These are phyloP conservation scores for Penicillium sp. DNA, from an alignment of 2,329 filamentous ascomycete species.

Conservation along the genomic window DNA sequence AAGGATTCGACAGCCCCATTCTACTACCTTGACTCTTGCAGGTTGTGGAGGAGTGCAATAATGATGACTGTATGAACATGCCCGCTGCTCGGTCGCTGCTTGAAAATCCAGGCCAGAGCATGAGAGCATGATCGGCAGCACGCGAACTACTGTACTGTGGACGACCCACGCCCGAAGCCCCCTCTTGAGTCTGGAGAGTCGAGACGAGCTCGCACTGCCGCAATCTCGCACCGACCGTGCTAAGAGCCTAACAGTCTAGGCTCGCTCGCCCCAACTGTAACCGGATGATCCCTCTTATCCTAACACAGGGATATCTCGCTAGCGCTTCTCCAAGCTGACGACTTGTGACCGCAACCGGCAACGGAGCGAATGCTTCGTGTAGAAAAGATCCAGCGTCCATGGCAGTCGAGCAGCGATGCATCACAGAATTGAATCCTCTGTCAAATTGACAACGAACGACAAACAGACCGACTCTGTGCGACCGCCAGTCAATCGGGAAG, in stretches of 20 bases:
- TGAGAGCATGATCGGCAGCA: conserved; percentile 1
- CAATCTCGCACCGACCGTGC: background rate
- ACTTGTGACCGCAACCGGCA: background rate
- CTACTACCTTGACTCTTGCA: background rate
- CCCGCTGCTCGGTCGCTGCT: background rate
- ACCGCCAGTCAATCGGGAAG: background rate
- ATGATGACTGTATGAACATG: background rate
- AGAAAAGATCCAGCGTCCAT: background rate
- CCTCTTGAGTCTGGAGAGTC: background rate
- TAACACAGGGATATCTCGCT: background rate
- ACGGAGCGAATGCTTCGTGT: background rate
- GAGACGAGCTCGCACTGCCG: too few species aligned
- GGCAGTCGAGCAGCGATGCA: background rate
- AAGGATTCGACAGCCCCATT: background rate
- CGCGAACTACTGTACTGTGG: background rate
- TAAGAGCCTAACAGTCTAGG: background rate
- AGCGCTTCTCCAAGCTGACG: background rate
- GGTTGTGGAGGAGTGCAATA: background rate
- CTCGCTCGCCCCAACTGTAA: background rate
- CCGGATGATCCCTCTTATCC: background rate
- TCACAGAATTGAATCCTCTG: too few species aligned
- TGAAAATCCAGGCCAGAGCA: background rate
- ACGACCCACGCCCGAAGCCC: background rate
- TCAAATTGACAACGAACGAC: too few species aligned
- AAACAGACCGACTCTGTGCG: background rate